Percentiles rank a stretch among this genome's conserved stretches.
These are phyloP conservation scores for Xanthoceras sorbifolium DNA, from an alignment of 345 rosid genomes.

Conservation along the genomic window DNA sequence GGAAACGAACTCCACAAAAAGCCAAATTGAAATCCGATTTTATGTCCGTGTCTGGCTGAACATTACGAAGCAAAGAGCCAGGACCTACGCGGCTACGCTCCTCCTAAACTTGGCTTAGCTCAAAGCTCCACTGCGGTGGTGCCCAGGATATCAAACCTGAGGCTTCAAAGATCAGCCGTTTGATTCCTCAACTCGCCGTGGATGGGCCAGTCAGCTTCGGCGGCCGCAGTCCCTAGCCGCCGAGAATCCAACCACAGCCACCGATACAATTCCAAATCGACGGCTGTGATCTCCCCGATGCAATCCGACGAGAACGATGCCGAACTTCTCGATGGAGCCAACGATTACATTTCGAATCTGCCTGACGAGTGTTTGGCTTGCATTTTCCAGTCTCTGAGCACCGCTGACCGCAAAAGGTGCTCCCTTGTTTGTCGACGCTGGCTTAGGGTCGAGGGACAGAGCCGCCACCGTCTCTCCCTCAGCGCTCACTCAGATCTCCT, in stretches of 20 bases:
- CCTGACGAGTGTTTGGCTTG: slow-evolving; percentile 87
- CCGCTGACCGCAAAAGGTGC: slow-evolving; percentile 64
- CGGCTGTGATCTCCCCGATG: slow-evolving; percentile 35
- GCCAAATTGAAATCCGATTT: slow-evolving; percentile 44
- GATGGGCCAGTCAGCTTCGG: slow-evolving; percentile 84
- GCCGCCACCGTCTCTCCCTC: slow-evolving; percentile 81
- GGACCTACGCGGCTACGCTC: neutral
- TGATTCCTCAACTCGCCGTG: slow-evolving; percentile 23
- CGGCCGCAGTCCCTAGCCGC: slow-evolving; percentile 47
- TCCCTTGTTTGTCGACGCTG: slow-evolving; percentile 79
- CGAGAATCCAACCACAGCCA: slow-evolving; percentile 35
- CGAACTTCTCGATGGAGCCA: slow-evolving; percentile 11
- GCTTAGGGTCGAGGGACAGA: slow-evolving; percentile 76
- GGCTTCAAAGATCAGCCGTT: slow-evolving; percentile 10
- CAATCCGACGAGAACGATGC: slow-evolving; percentile 30
- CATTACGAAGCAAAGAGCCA: slow-evolving; percentile 10
- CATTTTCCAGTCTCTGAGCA: slow-evolving; percentile 64
- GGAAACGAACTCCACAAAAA: slow-evolving; percentile 17
- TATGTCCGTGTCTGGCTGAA: slow-evolving; percentile 37
- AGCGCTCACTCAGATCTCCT: slow-evolving; percentile 69
- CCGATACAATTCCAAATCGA: slow-evolving; percentile 37
- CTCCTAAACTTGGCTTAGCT: neutral
- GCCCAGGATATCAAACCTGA: slow-evolving; percentile 6
- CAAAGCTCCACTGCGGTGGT: neutral
- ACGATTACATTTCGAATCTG: slow-evolving; percentile 57